These are phyloP conservation scores for Penicillium concentricum DNA, from an alignment of 2,329 filamentous ascomycete genomes.

Conservation along the genomic window DNA sequence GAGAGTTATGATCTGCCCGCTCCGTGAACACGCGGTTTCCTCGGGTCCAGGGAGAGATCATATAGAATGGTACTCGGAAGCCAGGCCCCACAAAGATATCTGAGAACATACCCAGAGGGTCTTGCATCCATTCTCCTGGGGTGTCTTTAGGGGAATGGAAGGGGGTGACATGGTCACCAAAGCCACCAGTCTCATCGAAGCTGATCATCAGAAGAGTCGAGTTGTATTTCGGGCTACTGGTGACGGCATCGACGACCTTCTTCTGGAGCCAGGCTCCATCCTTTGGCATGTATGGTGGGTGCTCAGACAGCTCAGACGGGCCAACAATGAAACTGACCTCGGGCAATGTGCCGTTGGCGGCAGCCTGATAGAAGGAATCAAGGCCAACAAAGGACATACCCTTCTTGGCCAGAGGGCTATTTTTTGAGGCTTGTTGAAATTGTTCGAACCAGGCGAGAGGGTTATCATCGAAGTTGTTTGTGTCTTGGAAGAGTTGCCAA, in stretches of 20 bases:
- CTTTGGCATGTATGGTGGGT: constrained; percentile 53
- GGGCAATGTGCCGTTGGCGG: constrained; percentile 53
- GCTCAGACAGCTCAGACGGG: constrained; percentile 53
- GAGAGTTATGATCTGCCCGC: constrained; percentile 56
- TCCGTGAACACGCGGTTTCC: constrained; percentile 56
- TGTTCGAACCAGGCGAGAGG: constrained; percentile 55
- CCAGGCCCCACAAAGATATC: constrained; percentile 46
- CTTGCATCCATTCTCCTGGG: constrained; percentile 54
- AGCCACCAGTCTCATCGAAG: constrained; percentile 56
- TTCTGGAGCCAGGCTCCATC: constrained; percentile 58
- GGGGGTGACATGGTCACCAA: constrained; percentile 56
- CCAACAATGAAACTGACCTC: constrained; percentile 53
- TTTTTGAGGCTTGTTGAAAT: constrained; percentile 47
- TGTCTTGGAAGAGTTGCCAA: constrained; percentile 54
- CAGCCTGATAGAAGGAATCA: constrained; percentile 51
- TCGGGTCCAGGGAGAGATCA: constrained; percentile 57
- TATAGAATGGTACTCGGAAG: constrained; percentile 55
- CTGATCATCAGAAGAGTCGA: constrained; percentile 52
- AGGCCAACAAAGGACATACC: constrained; percentile 51
- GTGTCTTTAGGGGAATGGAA: constrained; percentile 52
- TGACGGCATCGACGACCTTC: constrained; percentile 53
- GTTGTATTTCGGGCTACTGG: constrained; percentile 50
- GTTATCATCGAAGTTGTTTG: constrained; percentile 56
- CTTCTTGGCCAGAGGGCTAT: constrained; percentile 46
- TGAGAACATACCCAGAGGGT: constrained; percentile 44